Percentiles rank a stretch among this genome's conserved stretches.
Evolutionary conservation across 805 yeast species (phyloP).

Genomic region (Teunomyces kruisii): DNA sequence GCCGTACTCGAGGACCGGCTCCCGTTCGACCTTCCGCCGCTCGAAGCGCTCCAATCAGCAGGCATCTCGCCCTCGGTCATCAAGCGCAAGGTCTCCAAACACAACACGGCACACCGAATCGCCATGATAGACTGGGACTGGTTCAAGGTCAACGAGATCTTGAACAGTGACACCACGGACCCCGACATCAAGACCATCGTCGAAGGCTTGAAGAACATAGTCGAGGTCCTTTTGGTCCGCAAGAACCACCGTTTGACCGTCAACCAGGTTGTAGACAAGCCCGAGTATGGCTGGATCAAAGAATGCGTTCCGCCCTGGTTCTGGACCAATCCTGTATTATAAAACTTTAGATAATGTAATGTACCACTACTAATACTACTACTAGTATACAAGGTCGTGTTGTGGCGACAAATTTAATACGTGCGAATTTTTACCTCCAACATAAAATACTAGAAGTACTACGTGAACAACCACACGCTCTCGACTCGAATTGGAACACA

Average conservation of each 20-base stretch:
- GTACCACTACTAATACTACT: background rate
- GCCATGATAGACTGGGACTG: constrained; percentile 94
- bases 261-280: constrained; percentile 14
- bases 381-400: background rate
- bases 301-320: constrained; percentile 9
- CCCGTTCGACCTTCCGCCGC: constrained; percentile 88
- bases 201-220: constrained; percentile 24
- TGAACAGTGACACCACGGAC: constrained; percentile 9
- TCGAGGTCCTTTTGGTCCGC: constrained; percentile 35
- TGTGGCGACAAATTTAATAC: background rate
- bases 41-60: constrained; percentile 24
- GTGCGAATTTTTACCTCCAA: background rate
- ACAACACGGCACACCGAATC: constrained; percentile 80
- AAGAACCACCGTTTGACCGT: constrained; percentile 33
- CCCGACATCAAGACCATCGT: constrained; percentile 18
- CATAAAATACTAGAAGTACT: background rate
- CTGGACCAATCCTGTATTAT: background rate
- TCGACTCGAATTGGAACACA: background rate
- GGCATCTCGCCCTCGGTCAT: constrained; percentile 42
- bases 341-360: background rate
- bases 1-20: constrained; percentile 80
- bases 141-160: constrained; percentile 42
- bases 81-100: constrained; percentile 41
- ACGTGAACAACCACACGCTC: background rate
- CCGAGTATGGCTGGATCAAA: constrained; percentile 26